Percentiles rank a stretch among this genome's conserved stretches.
These are phyloP conservation scores for Kwoniella dendrophila DNA, from an alignment of 768 basidiomycete species.

Conservation along the genomic window DNA sequence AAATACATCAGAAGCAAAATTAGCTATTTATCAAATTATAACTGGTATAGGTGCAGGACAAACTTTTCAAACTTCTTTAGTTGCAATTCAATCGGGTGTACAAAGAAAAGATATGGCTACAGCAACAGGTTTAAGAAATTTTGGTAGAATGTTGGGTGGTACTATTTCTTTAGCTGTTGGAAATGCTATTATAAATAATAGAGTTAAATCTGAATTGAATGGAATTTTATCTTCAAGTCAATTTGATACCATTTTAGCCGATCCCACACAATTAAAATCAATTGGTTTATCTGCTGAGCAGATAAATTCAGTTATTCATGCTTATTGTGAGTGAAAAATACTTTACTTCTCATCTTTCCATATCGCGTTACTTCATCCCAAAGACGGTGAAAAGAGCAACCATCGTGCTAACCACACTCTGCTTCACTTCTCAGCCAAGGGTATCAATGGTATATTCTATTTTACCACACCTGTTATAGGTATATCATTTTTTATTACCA, in stretches of 20 bases:
- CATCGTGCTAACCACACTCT: background rate
- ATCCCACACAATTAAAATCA: constrained; percentile 39
- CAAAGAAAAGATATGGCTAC: constrained; percentile 73
- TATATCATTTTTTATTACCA: constrained; percentile 63
- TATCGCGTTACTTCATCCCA: too few species aligned
- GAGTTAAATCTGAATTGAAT: constrained; percentile 18
- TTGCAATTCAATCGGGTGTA: constrained; percentile 73
- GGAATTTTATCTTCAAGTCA: constrained; percentile 6
- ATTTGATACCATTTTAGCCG: constrained; percentile 34
- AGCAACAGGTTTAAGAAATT: constrained; percentile 63
- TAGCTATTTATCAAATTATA: constrained; percentile 67
- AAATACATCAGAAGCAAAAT: constrained; percentile 60
- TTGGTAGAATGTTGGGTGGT: constrained; percentile 71
- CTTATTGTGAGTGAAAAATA: constrained; percentile 43
- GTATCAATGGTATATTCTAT: constrained; percentile 66
- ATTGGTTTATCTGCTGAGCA: constrained; percentile 27
- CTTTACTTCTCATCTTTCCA: background rate
- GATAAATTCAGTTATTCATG: constrained; percentile 29
- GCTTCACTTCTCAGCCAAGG: constrained; percentile 59
- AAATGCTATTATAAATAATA: constrained; percentile 43
- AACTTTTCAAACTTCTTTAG: constrained; percentile 48
- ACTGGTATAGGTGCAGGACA: constrained; percentile 67
- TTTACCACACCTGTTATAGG: constrained; percentile 65
- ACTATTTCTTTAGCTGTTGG: constrained; percentile 65
- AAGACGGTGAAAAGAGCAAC: background rate